Conservation (phyloP, 2,329 filamentous ascomycete genomes). For the Colletotrichum godetiae region DNA sequence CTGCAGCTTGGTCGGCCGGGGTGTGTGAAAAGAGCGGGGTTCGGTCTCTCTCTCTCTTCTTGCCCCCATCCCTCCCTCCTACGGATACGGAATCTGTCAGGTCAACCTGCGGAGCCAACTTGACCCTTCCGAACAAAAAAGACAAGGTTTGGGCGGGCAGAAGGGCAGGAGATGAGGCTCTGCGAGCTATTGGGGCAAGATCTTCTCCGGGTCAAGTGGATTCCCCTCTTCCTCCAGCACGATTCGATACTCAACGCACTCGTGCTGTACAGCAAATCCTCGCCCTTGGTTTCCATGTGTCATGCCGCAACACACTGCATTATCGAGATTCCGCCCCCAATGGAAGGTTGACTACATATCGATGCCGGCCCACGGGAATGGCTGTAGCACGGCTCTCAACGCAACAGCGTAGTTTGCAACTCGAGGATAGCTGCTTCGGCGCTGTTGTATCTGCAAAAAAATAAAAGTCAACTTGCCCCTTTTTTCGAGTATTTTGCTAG, state of each 20-base stretch:
- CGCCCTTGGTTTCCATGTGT: background rate
- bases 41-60: background rate
- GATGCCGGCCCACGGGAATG: background rate
- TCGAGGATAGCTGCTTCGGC: background rate
- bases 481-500: background rate
- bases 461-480: background rate
- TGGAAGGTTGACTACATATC: background rate
- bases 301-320: background rate
- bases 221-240: background rate
- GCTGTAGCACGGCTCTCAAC: background rate
- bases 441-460: background rate
- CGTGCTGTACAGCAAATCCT: background rate
- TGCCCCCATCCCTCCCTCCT: background rate
- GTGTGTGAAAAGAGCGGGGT: conserved; percentile 4
- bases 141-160: background rate
- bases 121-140: background rate
- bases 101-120: background rate
- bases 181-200: background rate
- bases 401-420: background rate
- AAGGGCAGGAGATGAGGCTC: background rate
- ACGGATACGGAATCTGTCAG: background rate
- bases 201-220: background rate
- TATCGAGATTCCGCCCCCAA: background rate
- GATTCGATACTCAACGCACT: background rate
- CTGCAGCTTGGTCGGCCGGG: background rate